These are phyloP conservation scores for Gaeumannomyces sp. DNA, from an alignment of 2,329 filamentous ascomycete genomes.

Conservation along the genomic window DNA sequence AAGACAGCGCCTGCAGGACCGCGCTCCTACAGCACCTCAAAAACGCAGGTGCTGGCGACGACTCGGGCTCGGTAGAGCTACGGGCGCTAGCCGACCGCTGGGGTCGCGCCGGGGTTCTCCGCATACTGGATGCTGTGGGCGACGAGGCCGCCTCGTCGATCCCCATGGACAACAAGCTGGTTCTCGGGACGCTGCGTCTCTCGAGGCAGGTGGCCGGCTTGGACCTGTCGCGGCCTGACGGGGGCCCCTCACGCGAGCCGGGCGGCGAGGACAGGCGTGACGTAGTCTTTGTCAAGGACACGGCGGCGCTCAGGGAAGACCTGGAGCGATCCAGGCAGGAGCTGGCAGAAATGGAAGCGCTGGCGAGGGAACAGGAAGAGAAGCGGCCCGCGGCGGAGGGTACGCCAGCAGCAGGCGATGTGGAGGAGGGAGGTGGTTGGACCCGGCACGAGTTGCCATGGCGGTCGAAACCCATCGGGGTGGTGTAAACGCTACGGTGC, in stretches of 20 bases:
- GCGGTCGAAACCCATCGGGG: conserved; percentile 53
- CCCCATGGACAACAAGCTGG: conserved; percentile 19
- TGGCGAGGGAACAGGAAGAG: conserved; percentile 1
- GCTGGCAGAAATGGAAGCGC: conserved; percentile 14
- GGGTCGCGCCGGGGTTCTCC: conserved; percentile 22
- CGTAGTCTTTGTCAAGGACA: conserved; percentile 15
- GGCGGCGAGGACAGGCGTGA: conserved; percentile 12
- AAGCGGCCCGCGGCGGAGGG: neutral
- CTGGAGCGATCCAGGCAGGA: conserved; percentile 19
- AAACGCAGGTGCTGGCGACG: conserved; percentile 11
- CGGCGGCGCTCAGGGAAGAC: conserved; percentile 21
- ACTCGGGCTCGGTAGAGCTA: conserved; percentile 12
- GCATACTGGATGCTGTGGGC: conserved; percentile 23
- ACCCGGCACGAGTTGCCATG: conserved; percentile 44
- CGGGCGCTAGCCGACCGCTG: conserved; percentile 20
- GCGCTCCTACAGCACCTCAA: conserved; percentile 33
- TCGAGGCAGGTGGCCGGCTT: conserved; percentile 15
- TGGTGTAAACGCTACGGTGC: conserved; percentile 30
- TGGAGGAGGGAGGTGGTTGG: conserved; percentile 32
- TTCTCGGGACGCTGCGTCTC: conserved; percentile 23
- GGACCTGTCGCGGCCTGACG: conserved; percentile 1
- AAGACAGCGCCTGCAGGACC: conserved; percentile 22
- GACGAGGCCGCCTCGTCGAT: conserved; percentile 16
- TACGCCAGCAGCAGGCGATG: neutral
- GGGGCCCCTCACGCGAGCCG: neutral